Conservation (phyloP, 345 rosid species). For the Dipteronia sinensis region DNA sequence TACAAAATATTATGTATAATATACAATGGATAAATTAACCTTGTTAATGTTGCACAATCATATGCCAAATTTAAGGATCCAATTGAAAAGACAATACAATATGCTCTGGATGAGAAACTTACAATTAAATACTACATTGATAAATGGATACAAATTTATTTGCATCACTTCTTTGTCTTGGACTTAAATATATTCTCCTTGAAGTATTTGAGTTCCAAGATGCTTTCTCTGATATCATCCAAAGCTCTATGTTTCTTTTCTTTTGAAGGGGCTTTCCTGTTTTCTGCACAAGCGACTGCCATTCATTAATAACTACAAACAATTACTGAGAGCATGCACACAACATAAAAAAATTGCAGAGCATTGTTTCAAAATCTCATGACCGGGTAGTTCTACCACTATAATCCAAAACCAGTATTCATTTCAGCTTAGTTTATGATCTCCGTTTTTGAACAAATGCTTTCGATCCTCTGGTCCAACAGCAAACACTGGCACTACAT, state of each 20-base stretch:
- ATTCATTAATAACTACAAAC: not conserved
- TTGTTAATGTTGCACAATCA: not conserved
- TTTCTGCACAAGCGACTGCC: constrained; percentile 42
- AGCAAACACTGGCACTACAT: not conserved
- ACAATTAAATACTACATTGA: not conserved
- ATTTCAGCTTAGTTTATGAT: not conserved
- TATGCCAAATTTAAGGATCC: not conserved
- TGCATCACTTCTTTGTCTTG: constrained; percentile 43
- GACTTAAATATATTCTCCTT: constrained; percentile 69
- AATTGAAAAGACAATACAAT: not conserved
- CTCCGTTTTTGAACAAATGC: not conserved
- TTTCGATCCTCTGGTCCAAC: not conserved
- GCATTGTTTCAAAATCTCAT: not conserved
- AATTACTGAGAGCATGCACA: not conserved
- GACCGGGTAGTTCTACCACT: not conserved
- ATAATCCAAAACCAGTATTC: not conserved
- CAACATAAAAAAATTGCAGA: not conserved
- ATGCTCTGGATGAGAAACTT: too few relatives aligned
- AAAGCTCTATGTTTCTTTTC: constrained; percentile 75
- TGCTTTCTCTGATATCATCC: constrained; percentile 92
- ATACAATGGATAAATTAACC: not conserved
- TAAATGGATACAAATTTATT: not conserved
- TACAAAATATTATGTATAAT: too few relatives aligned
- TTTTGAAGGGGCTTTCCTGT: constrained; percentile 65
- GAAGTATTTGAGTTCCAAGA: constrained; percentile 72